Percentiles rank a stretch among this genome's conserved stretches.
Conservation (phyloP, 345 rosid species). For the Syzygium grande region DNA sequence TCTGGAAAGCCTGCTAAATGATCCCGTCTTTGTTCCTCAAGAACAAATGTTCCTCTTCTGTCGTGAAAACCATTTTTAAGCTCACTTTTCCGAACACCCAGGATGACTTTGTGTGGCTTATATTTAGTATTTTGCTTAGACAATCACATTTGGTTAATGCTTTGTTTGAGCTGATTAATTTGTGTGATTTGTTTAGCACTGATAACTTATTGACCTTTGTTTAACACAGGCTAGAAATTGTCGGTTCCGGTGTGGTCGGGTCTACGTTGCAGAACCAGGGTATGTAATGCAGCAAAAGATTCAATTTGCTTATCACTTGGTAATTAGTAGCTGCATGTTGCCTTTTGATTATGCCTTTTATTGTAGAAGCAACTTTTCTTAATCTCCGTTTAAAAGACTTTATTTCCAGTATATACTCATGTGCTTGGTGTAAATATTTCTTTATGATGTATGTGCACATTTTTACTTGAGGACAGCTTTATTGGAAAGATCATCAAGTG, state of each 20-base stretch:
- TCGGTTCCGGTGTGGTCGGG: constrained; percentile 79
- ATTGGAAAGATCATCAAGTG: not conserved
- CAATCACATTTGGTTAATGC: not conserved
- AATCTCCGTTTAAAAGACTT: not conserved
- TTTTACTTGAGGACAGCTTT: not conserved
- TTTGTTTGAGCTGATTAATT: not conserved
- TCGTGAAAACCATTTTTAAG: not conserved
- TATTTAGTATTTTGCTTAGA: not conserved
- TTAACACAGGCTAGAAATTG: constrained; percentile 82
- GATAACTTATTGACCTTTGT: not conserved
- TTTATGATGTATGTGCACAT: not conserved
- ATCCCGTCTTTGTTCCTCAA: not conserved
- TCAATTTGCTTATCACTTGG: not conserved
- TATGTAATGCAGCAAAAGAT: constrained; percentile 14
- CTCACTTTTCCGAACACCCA: not conserved
- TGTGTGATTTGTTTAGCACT: not conserved
- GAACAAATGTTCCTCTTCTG: not conserved
- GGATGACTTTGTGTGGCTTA: not conserved
- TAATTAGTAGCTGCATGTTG: not conserved
- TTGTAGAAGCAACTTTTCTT: not conserved
- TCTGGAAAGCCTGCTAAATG: not conserved
- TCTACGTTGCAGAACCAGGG: constrained; percentile 94
- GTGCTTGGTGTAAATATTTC: not conserved
- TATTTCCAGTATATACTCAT: not conserved
- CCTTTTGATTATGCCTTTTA: not conserved